Evolutionary conservation across 768 basidiomycete species (phyloP).

Genomic region (Pleurotus cornucopiae): DNA sequence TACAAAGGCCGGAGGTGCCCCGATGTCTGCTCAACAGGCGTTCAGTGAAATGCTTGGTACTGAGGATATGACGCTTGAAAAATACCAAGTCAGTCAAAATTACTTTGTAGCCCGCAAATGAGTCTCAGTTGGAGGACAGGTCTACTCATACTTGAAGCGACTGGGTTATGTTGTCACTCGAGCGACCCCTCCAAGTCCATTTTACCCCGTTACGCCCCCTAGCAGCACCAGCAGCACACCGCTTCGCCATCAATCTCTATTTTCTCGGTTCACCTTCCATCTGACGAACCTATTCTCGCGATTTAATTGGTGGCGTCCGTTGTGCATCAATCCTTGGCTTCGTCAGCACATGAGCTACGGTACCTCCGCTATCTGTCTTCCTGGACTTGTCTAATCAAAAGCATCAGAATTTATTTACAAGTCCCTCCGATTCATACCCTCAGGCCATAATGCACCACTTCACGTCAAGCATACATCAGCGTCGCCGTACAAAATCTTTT

Average conservation of each 20-base stretch:
- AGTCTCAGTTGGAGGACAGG: conserved; percentile 38
- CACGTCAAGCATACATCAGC: conserved; percentile 20
- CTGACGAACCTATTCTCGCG: conserved; percentile 25
- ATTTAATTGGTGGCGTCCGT: conserved; percentile 65
- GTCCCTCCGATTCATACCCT: conserved; percentile 67
- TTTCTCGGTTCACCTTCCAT: conserved; percentile 22
- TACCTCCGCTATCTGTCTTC: conserved; percentile 24
- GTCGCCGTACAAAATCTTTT: conserved; percentile 81
- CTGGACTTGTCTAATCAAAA: neutral
- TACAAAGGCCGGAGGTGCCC: conserved; percentile 51
- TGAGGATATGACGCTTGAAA: conserved; percentile 75
- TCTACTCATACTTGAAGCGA: conserved; percentile 88
- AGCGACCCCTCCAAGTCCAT: conserved; percentile 46
- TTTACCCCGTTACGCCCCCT: conserved; percentile 37
- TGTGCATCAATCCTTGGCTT: conserved; percentile 45
- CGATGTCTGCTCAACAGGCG: conserved; percentile 88
- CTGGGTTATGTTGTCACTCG: conserved; percentile 88
- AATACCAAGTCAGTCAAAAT: conserved; percentile 67
- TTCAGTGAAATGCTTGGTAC: conserved; percentile 81
- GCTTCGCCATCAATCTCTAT: conserved; percentile 26
- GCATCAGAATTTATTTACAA: conserved; percentile 60
- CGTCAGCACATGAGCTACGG: conserved; percentile 48
- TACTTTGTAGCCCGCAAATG: neutral
- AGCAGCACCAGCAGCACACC: conserved; percentile 11
- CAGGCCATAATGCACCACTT: conserved; percentile 54